Conservation (phyloP, 306 rosid species). For the Dalbergia oliveri region DNA sequence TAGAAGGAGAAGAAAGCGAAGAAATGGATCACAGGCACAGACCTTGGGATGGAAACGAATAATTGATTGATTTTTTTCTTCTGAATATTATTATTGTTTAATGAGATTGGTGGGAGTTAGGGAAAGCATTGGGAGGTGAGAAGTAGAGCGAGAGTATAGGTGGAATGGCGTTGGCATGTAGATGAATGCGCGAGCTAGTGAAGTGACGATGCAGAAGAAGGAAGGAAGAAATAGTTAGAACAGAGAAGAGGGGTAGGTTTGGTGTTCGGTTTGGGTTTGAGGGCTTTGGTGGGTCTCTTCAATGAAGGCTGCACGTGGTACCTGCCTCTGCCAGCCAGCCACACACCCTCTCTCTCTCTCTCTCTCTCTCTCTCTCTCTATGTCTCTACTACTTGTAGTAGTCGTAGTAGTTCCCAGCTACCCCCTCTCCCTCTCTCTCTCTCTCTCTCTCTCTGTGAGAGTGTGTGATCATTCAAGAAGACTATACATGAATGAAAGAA, state of each 20-base stretch:
- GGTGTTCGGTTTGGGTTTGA: slow-evolving; percentile 43
- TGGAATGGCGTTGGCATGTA: slow-evolving; percentile 9
- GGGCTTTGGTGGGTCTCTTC: slow-evolving; percentile 37
- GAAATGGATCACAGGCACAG: slow-evolving; percentile 38
- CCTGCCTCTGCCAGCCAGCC: slow-evolving; percentile 53
- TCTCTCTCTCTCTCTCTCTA: not conserved
- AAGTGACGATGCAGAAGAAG: not conserved
- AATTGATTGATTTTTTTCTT: not conserved
- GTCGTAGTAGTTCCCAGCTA: slow-evolving; percentile 61
- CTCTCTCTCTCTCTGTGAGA: not conserved
- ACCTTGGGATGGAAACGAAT: slow-evolving; percentile 55
- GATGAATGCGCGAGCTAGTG: not conserved
- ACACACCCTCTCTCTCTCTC: slow-evolving; percentile 18
- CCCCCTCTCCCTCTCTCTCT: slow-evolving; percentile 31
- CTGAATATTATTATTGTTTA: not conserved
- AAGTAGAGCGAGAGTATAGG: slow-evolving; percentile 5
- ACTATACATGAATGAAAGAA: too few relatives aligned
- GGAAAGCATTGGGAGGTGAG: slow-evolving; percentile 44
- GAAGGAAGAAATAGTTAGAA: not conserved
- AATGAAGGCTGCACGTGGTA: slow-evolving; percentile 79
- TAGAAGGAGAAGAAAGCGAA: not conserved
- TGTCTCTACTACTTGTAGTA: not conserved
- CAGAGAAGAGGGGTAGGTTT: slow-evolving; percentile 58
- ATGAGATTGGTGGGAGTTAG: slow-evolving; percentile 45
- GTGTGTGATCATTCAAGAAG: too few relatives aligned